phyloP scores from a whole-genome alignment of 2,329 filamentous ascomycete species.

The Aspergillus fumigatiaffinis region DNA sequence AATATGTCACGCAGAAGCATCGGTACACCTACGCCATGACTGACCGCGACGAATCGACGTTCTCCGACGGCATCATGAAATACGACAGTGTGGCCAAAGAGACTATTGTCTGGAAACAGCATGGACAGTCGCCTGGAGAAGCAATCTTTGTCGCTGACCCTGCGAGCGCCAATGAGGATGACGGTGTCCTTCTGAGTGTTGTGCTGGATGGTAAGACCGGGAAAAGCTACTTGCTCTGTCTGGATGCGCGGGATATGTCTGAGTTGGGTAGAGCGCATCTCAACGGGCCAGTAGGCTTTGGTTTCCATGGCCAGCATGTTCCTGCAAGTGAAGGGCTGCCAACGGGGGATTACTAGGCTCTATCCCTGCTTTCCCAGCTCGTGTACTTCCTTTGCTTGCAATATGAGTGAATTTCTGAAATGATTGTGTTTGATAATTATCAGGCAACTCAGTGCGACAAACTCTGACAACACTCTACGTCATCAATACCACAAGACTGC shows the following conservation, averaged over 20 bases:
- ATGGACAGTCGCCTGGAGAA: constrained; percentile 52
- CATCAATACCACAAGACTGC: too few species aligned
- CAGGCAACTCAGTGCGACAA: too few species aligned
- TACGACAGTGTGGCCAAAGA: constrained; percentile 46
- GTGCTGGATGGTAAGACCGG: constrained; percentile 49
- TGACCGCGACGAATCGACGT: constrained; percentile 45
- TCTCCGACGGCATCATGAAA: constrained; percentile 52
- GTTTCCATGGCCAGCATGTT: constrained; percentile 50
- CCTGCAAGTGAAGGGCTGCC: constrained; percentile 15
- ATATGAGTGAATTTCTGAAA: not conserved
- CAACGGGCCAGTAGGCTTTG: constrained; percentile 47
- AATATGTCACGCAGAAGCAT: constrained; percentile 40
- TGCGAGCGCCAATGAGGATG: constrained; percentile 42
- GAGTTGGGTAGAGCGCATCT: constrained; percentile 52
- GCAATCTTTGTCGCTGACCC: constrained; percentile 49
- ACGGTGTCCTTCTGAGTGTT: constrained; percentile 51
- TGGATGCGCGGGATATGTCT: constrained; percentile 47
- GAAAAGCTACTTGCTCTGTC: constrained; percentile 51
- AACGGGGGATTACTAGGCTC: constrained; percentile 24
- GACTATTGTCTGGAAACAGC: constrained; percentile 41
- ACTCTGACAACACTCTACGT: too few species aligned
- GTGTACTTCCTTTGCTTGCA: not conserved
- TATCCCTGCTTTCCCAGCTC: too few species aligned
- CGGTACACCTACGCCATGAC: constrained; percentile 49
- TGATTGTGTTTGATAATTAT: too few species aligned